A percentile compares a stretch with the other conserved stretches of the same genome.
Evolutionary conservation across 2,329 filamentous ascomycete species (phyloP).

Genomic region (Apiospora malaysiana): DNA sequence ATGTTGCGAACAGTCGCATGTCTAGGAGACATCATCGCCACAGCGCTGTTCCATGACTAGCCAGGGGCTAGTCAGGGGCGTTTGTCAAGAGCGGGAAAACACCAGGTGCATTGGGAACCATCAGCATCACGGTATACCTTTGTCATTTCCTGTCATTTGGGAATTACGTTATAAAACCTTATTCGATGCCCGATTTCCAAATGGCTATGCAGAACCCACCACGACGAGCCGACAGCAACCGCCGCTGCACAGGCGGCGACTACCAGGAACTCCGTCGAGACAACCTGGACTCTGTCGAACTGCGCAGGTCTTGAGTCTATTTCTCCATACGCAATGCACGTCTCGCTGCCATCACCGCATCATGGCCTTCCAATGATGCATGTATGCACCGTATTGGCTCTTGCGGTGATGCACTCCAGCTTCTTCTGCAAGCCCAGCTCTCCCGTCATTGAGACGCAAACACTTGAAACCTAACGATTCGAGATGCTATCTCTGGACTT

Average conservation of each 20-base stretch:
- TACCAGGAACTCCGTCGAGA: not conserved
- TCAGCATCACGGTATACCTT: conserved; percentile 1
- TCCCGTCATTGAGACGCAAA: conserved; percentile 13
- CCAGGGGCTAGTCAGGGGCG: conserved; percentile 5
- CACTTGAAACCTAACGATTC: not conserved
- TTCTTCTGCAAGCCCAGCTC: not conserved
- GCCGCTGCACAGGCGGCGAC: not conserved
- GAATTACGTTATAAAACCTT: not conserved
- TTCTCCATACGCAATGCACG: not conserved
- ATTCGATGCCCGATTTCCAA: no score
- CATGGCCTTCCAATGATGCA: not conserved
- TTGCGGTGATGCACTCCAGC: not conserved
- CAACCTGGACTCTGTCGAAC: not conserved
- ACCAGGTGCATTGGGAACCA: not conserved
- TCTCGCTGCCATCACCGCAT: not conserved
- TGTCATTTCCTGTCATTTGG: not conserved
- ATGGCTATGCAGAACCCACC: not conserved
- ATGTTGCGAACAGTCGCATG: not conserved
- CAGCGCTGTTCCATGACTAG: not conserved
- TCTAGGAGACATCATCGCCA: not conserved
- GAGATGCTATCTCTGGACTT: not conserved
- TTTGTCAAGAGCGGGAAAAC: not conserved
- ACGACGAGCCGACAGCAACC: not conserved
- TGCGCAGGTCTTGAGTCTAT: not conserved
- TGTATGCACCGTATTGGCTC: not conserved